Base-by-base conservation (phyloP, 352 stramenopile species). In the Pythium dissimile region DNA sequence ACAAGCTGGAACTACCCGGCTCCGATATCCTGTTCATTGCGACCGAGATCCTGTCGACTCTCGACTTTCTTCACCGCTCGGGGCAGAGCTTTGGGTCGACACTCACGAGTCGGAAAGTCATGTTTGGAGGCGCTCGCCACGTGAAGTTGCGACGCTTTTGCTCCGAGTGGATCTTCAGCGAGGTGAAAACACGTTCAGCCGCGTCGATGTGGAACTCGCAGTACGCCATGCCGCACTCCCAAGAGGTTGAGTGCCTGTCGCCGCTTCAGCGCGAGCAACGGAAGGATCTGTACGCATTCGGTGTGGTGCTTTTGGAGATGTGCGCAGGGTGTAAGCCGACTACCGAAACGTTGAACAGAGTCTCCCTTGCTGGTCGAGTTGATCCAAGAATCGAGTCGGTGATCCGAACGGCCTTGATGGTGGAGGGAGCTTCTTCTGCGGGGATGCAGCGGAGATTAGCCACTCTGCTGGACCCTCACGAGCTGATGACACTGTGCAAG, bases 101-200 rank as follows among this genome's bases (percentile, higher is more conserved):
- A 21, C 66, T 90, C 20, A 88, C 80, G n/a, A 92, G 82, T 64
- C 70, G 71, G 15, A 86, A 85, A 48, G 78, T 90, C 13, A 78
- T 89, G 67, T 38, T 92, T 20, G 54, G 70, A 11, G 58, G 73
- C 26, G 30, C 24, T 7, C 59, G 59, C 2, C 38, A 60, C 3
- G 50, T 89, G 39, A 89, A 87, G 41, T 27, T 90, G 3, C 66
- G 80, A 18, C 75, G 72, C 27, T 86, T 86, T 66, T 69, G 75
- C 16, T 35, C 68, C 3, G 75, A 89, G 52, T 46, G 74, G 34
- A 39, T 75, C 20, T 63, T 53, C 5, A 45, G 56, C 9, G 67
- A 71, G 34, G 62, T 59, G 21, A n/a, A 34, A 35, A 24, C 35
- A 34, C 16, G 37, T 24, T 23, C 59, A 64, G 55, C 8, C 68